Percentiles rank a stretch among this genome's conserved stretches.
These are phyloP conservation scores for Cucurbita ficifolia DNA, from an alignment of 306 rosid species.

Conservation along the genomic window DNA sequence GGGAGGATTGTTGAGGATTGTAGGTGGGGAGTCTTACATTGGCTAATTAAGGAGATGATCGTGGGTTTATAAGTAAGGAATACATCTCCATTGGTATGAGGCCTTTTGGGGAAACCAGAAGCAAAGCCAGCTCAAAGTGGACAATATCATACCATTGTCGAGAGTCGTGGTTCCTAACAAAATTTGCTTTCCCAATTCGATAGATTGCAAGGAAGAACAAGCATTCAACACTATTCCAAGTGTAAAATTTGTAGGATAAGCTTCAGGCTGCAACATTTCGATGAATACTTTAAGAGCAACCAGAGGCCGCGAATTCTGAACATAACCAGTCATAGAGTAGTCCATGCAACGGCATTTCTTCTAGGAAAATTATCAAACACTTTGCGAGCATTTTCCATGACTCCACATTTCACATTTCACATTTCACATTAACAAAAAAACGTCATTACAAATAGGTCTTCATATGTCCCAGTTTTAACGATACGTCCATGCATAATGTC, in stretches of 20 bases:
- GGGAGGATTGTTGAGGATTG: too few relatives aligned
- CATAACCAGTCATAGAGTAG: constrained; percentile 54
- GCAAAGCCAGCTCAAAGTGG: too few relatives aligned
- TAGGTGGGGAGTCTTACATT: too few relatives aligned
- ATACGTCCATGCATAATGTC: constrained; percentile 47
- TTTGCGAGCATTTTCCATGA: constrained; percentile 43
- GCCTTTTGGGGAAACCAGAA: too few relatives aligned
- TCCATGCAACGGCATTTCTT: constrained; percentile 56
- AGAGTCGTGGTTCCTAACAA: too few relatives aligned
- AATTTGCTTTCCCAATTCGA: constrained; percentile 49
- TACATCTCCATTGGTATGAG: too few relatives aligned
- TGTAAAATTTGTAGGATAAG: constrained; percentile 51
- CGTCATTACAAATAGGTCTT: constrained; percentile 36
- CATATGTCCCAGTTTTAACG: constrained; percentile 42
- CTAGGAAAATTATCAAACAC: constrained; percentile 38
- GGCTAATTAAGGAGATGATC: too few relatives aligned
- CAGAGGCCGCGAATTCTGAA: constrained; percentile 39
- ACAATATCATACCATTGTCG: too few relatives aligned
- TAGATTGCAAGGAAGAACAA: constrained; percentile 32
- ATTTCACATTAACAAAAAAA: constrained; percentile 39
- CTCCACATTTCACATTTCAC: constrained; percentile 60
- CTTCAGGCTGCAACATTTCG: constrained; percentile 55
- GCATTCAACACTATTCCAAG: constrained; percentile 54
- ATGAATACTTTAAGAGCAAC: constrained; percentile 34
- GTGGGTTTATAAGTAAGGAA: too few relatives aligned